These are phyloP conservation scores for Schizochytrium sp. DNA, from an alignment of 108 stramenopile species.

Conservation along the genomic window DNA sequence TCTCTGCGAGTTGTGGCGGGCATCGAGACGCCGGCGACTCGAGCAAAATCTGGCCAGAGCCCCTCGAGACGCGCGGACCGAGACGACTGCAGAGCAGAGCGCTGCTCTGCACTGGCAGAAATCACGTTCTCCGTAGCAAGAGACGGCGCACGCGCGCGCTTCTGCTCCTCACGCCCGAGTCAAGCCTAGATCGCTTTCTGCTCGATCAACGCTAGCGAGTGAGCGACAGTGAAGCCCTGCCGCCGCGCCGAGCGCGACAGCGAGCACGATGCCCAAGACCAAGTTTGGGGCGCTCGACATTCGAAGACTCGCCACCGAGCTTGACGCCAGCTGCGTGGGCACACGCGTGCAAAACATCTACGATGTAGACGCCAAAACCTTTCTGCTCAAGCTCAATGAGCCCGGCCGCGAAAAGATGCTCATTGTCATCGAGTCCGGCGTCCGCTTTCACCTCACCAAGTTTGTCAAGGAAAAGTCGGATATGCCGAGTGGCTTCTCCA, in stretches of 20 bases:
- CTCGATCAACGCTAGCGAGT: too few species aligned
- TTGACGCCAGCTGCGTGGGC: slow-evolving; percentile 33
- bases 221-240: too few species aligned
- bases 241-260: neutral
- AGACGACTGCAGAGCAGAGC: too few species aligned
- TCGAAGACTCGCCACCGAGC: slow-evolving; percentile 39
- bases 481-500: slow-evolving; percentile 79
- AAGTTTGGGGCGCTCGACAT: slow-evolving; percentile 45
- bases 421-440: slow-evolving; percentile 81
- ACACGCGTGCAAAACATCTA: slow-evolving; percentile 41
- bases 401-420: slow-evolving; percentile 35
- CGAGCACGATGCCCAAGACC: slow-evolving; percentile 30
- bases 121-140: too few species aligned
- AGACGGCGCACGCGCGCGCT: too few species aligned
- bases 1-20: too few species aligned
- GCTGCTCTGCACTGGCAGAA: too few species aligned
- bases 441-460: slow-evolving; percentile 79
- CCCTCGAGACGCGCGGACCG: too few species aligned
- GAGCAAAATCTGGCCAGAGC: too few species aligned
- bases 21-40: too few species aligned
- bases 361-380: slow-evolving; percentile 38
- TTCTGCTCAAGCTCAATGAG: slow-evolving; percentile 36
- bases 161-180: too few species aligned
- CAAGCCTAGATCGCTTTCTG: too few species aligned
- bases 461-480: slow-evolving; percentile 37